Evolutionary conservation across 345 rosid genomes (phyloP), one percentile per base, ranked within the genome.

Genomic region (Rhodomyrtus tomentosa): DNA sequence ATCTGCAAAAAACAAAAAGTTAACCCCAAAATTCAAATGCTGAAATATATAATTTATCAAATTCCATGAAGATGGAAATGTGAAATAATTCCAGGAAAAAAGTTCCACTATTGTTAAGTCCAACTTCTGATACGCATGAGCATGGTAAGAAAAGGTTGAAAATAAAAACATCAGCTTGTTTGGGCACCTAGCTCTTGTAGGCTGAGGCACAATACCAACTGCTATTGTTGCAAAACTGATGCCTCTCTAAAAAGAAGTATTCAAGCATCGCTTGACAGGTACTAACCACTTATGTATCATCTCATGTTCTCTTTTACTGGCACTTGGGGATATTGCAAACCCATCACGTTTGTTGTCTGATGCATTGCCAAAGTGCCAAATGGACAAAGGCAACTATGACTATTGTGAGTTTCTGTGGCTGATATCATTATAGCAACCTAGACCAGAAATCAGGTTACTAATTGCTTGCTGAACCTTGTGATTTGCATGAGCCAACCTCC

Each of bases 1-100:
- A 91, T 93, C 99, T 97, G 93, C 83, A 91, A 90, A 87, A 58
- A 85, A 85, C 86, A 84, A 56, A 36, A 68, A 3, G 1, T 10
- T 49, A 68, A 32, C 36, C 24, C 76, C 76, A 68, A 32, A 16
- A 68, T 68, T 68, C 10, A 36, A 25, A 45, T 68, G 25, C 24
- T 68, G 4, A 68, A 68, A 32, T 2, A 38, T 32, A 18, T 68
- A 36, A 2, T 20, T 32, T 18, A 68, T 36, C 20, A 20, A 18
- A 68, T 68, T 49, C 58, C 53, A 48, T 38, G 42, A n/a, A 9
- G 32, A 68, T 13, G 74, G 52, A 15, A 83, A 40, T 48, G 42
- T 62, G 80, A 58, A 50, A 68, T 58, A 32, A 29, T 62, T 32
- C 38, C 45, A 32, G 7, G 24, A 68, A 68, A 68, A 36, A 25